A percentile compares a stretch with the other conserved stretches of the same genome.
phyloP scores from a whole-genome alignment of 1,139 yeast genomes.

The Yamadazyma trypodendri region DNA sequence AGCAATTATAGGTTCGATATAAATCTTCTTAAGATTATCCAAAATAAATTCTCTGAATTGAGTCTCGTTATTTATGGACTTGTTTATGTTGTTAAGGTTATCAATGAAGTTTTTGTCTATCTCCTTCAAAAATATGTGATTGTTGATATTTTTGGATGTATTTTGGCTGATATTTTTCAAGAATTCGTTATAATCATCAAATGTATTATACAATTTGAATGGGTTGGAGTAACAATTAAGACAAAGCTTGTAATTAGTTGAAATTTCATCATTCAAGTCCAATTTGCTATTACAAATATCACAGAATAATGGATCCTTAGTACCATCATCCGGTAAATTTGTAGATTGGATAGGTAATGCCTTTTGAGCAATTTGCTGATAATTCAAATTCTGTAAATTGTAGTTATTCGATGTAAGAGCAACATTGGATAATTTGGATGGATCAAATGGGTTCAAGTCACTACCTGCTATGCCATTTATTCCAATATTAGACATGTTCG shows the following conservation, averaged over 20 bases:
- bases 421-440: slow-evolving; percentile 10
- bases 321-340: slow-evolving; percentile 13
- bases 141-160: slow-evolving; percentile 23
- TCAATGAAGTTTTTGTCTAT: slow-evolving; percentile 32
- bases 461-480: slow-evolving; percentile 8
- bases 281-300: slow-evolving; percentile 26
- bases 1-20: slow-evolving; percentile 43
- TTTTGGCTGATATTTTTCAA: slow-evolving; percentile 27
- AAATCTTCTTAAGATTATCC: slow-evolving; percentile 36
- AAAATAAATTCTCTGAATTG: slow-evolving; percentile 38
- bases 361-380: slow-evolving; percentile 18
- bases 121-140: slow-evolving; percentile 38
- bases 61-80: slow-evolving; percentile 28
- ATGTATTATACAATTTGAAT: slow-evolving; percentile 32
- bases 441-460: slow-evolving; percentile 9
- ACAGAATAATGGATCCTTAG: slow-evolving; percentile 19
- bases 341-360: slow-evolving; percentile 18
- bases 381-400: slow-evolving; percentile 15
- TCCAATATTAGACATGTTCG: slow-evolving; percentile 5
- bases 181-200: slow-evolving; percentile 35
- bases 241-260: slow-evolving; percentile 28
- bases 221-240: slow-evolving; percentile 32
- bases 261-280: slow-evolving; percentile 24
- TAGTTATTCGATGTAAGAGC: slow-evolving; percentile 11
- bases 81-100: slow-evolving; percentile 23